Evolutionary conservation across 1,284 basidiomycete species (phyloP), one percentile per base, ranked within the genome.

Genomic region (Inonotus obliquus): DNA sequence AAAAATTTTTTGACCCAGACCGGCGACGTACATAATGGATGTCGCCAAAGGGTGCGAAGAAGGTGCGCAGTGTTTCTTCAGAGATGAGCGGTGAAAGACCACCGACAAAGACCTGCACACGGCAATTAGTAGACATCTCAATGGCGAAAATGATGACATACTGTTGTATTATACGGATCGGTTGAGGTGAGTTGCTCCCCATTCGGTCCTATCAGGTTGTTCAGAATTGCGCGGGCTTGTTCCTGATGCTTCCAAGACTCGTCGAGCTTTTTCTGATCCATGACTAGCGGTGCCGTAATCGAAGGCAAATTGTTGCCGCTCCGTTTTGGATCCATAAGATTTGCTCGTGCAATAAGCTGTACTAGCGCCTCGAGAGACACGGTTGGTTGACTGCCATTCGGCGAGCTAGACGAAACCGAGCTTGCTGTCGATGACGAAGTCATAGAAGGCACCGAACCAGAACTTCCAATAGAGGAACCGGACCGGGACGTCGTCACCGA

Each of bases 91-190:
- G 90, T 6, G 89, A 91, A 58, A 96, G 71, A 0, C 93, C 94
- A 38, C 94, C 93, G 27, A 96, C 93, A 67, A 96, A 96, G 1
- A 70, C 68, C 67, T 69, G 44, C 11, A 23, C 51, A 29, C 13
- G n/a, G 14, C 14, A 52, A 9, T 52, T 35, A 52, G 45, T 38
- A 19, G 29, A 21, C 19, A 21, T 1, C 11, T 17, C 19, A 44
- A 44, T 21, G 7, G 17, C 17, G 41, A 44, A 23, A 19, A 54
- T 21, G 32, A 10, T 27, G 17, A 54, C 65, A 47, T 44, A 95
- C 92, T 4, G 94, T 96, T 14, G 92, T 94, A 69, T 96, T 96
- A 71, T 93, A 92, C 9, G 92, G 92, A 69, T 95, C 93, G 9
- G 88, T 89, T 29, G 88, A 87, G 58, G 90, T 90, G 64, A 92